Conservation (phyloP, 1,139 yeast genomes). For the Starmera stellimalicola region DNA sequence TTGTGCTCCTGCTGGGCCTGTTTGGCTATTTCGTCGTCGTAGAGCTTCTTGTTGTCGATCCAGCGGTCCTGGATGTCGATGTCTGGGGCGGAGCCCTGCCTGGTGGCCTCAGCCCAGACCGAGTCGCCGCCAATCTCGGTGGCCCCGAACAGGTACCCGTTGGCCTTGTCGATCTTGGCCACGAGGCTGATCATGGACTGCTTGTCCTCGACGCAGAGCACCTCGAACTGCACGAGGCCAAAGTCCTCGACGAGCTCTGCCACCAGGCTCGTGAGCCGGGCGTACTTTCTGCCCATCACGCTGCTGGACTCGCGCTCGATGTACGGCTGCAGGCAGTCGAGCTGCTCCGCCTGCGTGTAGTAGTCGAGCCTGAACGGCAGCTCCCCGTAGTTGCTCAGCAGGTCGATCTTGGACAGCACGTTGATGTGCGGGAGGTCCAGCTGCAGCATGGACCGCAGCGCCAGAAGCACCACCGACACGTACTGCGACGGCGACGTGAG, state of each 20-base stretch:
- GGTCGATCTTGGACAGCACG: conserved; percentile 84
- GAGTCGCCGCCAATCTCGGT: conserved; percentile 94
- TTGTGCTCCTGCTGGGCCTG: conserved; percentile 43
- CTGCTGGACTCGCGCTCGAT: conserved; percentile 61
- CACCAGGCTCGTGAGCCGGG: conserved; percentile 64
- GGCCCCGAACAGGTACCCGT: conserved; percentile 87
- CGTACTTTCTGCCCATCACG: conserved; percentile 50
- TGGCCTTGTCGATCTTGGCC: conserved; percentile 76
- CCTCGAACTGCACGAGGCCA: conserved; percentile 82
- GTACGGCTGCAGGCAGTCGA: conserved; percentile 57
- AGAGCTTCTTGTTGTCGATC: conserved; percentile 75
- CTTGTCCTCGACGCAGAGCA: conserved; percentile 83
- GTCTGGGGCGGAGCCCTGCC: conserved; percentile 50
- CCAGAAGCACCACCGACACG: conserved; percentile 70
- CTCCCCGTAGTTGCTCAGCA: conserved; percentile 57
- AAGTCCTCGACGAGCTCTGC: conserved; percentile 83
- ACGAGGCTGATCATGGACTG: conserved; percentile 80
- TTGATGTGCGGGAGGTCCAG: conserved; percentile 90
- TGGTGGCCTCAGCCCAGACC: conserved; percentile 89
- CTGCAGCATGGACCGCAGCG: conserved; percentile 86
- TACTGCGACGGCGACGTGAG: conserved; percentile 86
- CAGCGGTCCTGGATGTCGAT: conserved; percentile 90
- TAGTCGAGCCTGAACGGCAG: conserved; percentile 71
- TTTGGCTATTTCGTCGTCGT: no score
- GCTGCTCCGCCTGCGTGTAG: conserved; percentile 88